Evolutionary conservation across 257 asterid genomes (phyloP).

Genomic region (Ligustrum vulgare): DNA sequence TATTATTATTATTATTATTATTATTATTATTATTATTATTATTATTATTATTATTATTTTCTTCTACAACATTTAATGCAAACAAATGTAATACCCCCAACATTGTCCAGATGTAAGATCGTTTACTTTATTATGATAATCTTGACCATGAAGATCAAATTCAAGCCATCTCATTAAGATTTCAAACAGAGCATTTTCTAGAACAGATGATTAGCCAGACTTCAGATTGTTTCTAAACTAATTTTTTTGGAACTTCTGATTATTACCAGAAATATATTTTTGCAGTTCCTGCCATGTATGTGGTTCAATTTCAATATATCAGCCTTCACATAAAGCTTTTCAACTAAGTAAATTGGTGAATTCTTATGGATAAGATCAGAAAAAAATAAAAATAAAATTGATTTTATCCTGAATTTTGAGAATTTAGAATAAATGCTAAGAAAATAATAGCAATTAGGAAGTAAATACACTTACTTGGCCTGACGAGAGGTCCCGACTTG

Average conservation of each 20-base stretch:
- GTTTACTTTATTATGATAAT: background rate
- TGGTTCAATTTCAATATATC: background rate
- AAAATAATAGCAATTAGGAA: background rate
- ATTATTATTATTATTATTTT: too few relatives aligned
- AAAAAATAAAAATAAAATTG: background rate
- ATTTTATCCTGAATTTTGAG: too few relatives aligned
- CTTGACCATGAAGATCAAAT: background rate
- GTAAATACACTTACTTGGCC: constrained; percentile 47
- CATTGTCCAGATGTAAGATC: background rate
- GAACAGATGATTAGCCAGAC: background rate
- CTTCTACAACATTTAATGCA: background rate
- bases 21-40: too few relatives aligned
- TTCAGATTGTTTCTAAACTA: background rate
- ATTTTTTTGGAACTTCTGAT: background rate
- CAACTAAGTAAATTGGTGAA: background rate
- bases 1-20: too few relatives aligned
- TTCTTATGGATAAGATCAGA: background rate
- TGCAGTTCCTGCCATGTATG: background rate
- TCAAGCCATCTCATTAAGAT: background rate
- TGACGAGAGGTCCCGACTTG: constrained; percentile 58
- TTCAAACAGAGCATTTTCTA: background rate
- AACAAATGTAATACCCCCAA: background rate
- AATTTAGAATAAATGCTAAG: background rate
- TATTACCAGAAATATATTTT: background rate
- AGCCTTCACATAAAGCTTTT: background rate